Base-by-base conservation (phyloP, 352 stramenopile genomes). In the Globisporangium cederbergense region DNA sequence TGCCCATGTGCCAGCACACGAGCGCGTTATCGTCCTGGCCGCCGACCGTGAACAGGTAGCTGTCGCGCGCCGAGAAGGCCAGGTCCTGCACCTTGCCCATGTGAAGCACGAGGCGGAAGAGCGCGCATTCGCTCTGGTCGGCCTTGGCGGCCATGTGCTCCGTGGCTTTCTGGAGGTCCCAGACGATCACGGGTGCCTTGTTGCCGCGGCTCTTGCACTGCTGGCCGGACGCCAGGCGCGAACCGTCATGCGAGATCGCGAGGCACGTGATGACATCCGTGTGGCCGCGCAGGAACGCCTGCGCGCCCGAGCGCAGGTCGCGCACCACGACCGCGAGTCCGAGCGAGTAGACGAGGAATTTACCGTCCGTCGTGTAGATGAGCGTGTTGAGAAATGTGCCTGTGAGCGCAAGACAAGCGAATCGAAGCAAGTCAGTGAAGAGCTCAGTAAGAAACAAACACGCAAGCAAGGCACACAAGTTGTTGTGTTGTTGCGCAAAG, bases 1-100 rank as follows among this genome's bases (percentile, higher is more conserved):
- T 93, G 40, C 75, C 64, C 68, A 97, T 91, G 72, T 98, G 91
- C 96, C 96, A 99, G 63, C 98, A 96, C 28, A 99, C 96, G 43
- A 99, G 80, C 40, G 94, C 90, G 72, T 99, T 99, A 76, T 99
- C 96, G 75, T 99, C 96, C 65, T 98, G 91, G 18, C 96, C 96
- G 30, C 96, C 96, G 20, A 98, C 77, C 7, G 94, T 97, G 50
- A 91, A 93, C 16, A 99, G 75, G 61, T 92, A 98, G 43, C 78
- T 83, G 60, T 94, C 88, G 64, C 88, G 73, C 1, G 80, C 77
- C 14, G 84, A 97, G 67, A 99, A 99, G 8, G 93, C 79, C 58
- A 99, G 69, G 53, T 87, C 83, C 70, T 98, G 93, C 25, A 99
- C 95, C 60, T 89, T 95, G 46, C 91, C 95, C 80, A 98, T 96